Conservation (phyloP, 768 basidiomycete species). For the Hemileccinum impolitum region DNA sequence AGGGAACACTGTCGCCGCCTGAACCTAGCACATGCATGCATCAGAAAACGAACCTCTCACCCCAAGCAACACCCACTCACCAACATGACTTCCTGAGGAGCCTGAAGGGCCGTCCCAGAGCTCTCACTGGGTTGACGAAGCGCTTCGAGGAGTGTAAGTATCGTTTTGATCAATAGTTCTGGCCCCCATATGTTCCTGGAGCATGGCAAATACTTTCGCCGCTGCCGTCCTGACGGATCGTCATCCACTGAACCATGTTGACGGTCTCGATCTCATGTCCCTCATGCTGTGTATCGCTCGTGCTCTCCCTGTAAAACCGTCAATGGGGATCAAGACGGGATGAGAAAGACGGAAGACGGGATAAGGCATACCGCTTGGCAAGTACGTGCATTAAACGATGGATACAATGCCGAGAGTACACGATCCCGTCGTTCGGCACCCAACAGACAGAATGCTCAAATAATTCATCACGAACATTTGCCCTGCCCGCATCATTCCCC, state of each 20-base stretch:
- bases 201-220: constrained; percentile 81
- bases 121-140: constrained; percentile 89
- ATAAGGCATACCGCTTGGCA: constrained; percentile 84
- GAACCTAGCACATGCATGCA: constrained; percentile 52
- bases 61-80: constrained; percentile 40
- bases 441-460: too few species aligned
- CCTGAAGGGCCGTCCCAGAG: constrained; percentile 92
- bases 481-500: too few species aligned
- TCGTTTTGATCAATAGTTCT: constrained; percentile 95
- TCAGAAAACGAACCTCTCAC: background rate
- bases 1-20: constrained; percentile 94
- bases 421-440: constrained; percentile 87
- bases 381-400: constrained; percentile 65
- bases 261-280: constrained; percentile 89
- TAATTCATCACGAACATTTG: too few species aligned
- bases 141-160: constrained; percentile 90
- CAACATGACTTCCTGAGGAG: constrained; percentile 90
- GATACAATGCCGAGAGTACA: constrained; percentile 85
- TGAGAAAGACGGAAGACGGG: constrained; percentile 39
- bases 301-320: constrained; percentile 59
- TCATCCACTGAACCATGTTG: constrained; percentile 88
- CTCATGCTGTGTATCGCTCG: constrained; percentile 79
- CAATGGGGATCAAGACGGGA: constrained; percentile 1
- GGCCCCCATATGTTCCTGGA: constrained; percentile 89
- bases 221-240: constrained; percentile 85